phyloP scores from a whole-genome alignment of 441 rosid genomes.

The Mallotus japonicus region DNA sequence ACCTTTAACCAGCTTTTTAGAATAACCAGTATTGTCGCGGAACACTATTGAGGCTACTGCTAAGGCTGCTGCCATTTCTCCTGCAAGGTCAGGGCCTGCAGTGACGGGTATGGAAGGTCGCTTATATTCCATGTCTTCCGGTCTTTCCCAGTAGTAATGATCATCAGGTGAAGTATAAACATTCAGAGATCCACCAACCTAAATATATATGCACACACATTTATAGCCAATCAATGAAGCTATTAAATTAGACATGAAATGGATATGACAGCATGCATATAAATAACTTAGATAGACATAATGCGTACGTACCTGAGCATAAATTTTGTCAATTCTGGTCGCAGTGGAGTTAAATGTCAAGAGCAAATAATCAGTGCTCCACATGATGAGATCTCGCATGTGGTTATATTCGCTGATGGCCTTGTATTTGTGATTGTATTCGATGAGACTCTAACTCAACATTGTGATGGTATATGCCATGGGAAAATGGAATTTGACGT shows the following conservation, averaged over 20 bases:
- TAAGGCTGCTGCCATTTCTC: slow-evolving; percentile 74
- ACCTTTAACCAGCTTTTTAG: slow-evolving; percentile 54
- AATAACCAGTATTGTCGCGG: slow-evolving; percentile 47
- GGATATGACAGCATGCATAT: too few relatives aligned
- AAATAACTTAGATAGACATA: too few relatives aligned
- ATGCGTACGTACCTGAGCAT: slow-evolving; percentile 45
- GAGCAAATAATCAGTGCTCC: slow-evolving; percentile 88
- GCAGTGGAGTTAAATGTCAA: slow-evolving; percentile 74
- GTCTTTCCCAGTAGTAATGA: slow-evolving; percentile 72
- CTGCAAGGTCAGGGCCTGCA: slow-evolving; percentile 64
- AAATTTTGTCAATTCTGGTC: slow-evolving; percentile 51
- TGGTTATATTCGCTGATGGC: slow-evolving; percentile 63
- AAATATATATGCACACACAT: neutral
- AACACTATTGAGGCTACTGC: slow-evolving; percentile 82
- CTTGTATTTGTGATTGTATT: slow-evolving; percentile 62
- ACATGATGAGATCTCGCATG: slow-evolving; percentile 59
- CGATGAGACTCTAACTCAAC: slow-evolving; percentile 90
- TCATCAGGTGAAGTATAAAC: slow-evolving; percentile 63
- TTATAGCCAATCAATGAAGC: too few relatives aligned
- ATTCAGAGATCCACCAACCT: slow-evolving; percentile 68
- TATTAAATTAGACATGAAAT: too few relatives aligned
- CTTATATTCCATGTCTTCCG: slow-evolving; percentile 73
- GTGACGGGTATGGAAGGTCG: slow-evolving; percentile 39
- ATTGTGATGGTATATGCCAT: slow-evolving; percentile 86
- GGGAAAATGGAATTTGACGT: slow-evolving; percentile 72